These are phyloP conservation scores for Gryganskiella cystojenkinii DNA, from an alignment of 192 early-diverging fungal genomes.

Conservation along the genomic window DNA sequence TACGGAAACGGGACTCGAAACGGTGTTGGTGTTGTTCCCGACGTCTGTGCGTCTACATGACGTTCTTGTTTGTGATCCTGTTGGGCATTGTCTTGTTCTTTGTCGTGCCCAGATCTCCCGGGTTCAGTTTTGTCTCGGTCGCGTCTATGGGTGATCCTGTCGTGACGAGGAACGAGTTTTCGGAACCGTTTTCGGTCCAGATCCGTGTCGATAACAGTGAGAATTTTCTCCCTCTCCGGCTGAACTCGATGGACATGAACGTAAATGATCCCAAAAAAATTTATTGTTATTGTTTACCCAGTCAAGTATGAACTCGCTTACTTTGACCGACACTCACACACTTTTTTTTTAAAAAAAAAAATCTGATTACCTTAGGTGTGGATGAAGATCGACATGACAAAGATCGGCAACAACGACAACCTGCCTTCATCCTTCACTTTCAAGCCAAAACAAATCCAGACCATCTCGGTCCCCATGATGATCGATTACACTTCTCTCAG, in stretches of 20 bases:
- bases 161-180: constrained; percentile 6
- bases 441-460: constrained; percentile 15
- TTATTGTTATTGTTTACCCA: neutral
- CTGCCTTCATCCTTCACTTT: constrained; percentile 24
- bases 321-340: too few relatives aligned
- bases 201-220: constrained; percentile 34
- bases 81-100: constrained; percentile 27
- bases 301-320: too few relatives aligned
- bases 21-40: constrained; percentile 41
- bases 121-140: constrained; percentile 25
- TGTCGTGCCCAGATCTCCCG: constrained; percentile 29
- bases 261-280: constrained; percentile 11
- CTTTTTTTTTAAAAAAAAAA: neutral
- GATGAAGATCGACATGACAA: constrained; percentile 36
- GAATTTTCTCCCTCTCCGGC: constrained; percentile 30
- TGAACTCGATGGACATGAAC: constrained; percentile 34
- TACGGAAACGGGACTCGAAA: constrained; percentile 18
- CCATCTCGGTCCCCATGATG: constrained; percentile 37
- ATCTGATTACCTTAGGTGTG: constrained; percentile 34
- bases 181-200: constrained; percentile 34
- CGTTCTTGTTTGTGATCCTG: constrained; percentile 18
- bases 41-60: constrained; percentile 32
- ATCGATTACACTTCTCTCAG: constrained; percentile 32
- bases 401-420: constrained; percentile 31
- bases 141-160: constrained; percentile 23